phyloP scores from a whole-genome alignment of 306 rosid species.

The Prunus padus region DNA sequence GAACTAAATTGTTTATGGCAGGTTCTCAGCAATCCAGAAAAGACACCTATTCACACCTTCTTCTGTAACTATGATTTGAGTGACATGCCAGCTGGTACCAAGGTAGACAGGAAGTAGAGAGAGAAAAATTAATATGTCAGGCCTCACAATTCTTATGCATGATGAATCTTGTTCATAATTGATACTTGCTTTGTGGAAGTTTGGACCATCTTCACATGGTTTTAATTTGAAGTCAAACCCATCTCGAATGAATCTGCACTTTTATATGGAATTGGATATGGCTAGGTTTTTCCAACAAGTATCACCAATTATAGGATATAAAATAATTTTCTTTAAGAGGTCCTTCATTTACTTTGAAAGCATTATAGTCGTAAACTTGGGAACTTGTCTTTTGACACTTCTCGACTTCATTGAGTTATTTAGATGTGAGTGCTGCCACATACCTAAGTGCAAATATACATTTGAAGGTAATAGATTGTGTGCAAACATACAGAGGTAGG shows the following conservation, averaged over 20 bases:
- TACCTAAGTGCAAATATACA: not conserved
- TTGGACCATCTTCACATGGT: not conserved
- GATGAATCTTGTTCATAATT: not conserved
- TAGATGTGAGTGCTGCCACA: not conserved
- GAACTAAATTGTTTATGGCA: constrained; percentile 33
- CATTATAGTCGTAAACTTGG: not conserved
- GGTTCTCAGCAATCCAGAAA: constrained; percentile 97
- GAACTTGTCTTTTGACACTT: not conserved
- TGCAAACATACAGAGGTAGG: not conserved
- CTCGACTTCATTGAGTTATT: not conserved
- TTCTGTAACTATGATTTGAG: constrained; percentile 77
- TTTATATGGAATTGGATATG: not conserved
- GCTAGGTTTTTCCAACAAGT: not conserved
- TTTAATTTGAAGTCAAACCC: not conserved
- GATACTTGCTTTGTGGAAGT: not conserved
- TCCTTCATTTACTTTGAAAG: not conserved
- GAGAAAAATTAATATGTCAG: not conserved
- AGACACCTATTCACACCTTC: constrained; percentile 88
- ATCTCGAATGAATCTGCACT: not conserved
- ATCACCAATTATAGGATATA: not conserved
- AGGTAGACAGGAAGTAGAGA: constrained; percentile 40
- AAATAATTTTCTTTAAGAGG: not conserved
- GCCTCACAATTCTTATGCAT: not conserved
- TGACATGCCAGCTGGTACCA: constrained; percentile 92
- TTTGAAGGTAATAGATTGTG: not conserved